These are phyloP conservation scores for Aspergillus haitiensis DNA, from an alignment of 495 filamentous ascomycete species.

Conservation along the genomic window DNA sequence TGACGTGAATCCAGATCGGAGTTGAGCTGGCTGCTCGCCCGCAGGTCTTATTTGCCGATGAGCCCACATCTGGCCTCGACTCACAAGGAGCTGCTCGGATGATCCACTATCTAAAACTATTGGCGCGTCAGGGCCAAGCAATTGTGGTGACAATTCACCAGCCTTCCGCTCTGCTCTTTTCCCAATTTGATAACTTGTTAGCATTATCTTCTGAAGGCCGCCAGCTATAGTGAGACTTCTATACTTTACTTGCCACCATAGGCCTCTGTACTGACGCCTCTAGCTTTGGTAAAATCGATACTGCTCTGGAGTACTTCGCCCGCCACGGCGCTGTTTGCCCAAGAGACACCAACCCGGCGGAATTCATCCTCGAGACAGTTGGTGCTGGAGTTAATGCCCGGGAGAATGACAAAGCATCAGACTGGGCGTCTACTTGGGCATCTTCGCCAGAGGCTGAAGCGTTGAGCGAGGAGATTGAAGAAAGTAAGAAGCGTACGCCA, in stretches of 20 bases:
- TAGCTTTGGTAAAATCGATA: constrained; percentile 41
- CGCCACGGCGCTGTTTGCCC: constrained; percentile 72
- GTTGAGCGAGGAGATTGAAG: background rate
- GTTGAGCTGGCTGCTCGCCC: constrained; percentile 66
- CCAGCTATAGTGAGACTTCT: constrained; percentile 68
- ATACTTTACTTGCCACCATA: background rate
- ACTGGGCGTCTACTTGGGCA: constrained; percentile 8
- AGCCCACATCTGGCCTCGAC: constrained; percentile 72
- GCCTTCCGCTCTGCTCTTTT: constrained; percentile 68
- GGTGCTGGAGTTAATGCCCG: constrained; percentile 5
- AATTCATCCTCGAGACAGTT: constrained; percentile 32
- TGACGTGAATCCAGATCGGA: constrained; percentile 43
- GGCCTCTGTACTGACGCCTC: background rate
- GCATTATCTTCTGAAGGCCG: constrained; percentile 65
- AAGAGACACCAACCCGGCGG: constrained; percentile 70
- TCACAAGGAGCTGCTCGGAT: constrained; percentile 60
- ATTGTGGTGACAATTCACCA: constrained; percentile 76
- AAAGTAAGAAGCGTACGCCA: constrained; percentile 6
- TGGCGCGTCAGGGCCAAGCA: constrained; percentile 64
- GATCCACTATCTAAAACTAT: constrained; percentile 58
- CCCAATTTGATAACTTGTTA: constrained; percentile 68
- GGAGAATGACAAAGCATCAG: constrained; percentile 6
- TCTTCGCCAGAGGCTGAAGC: constrained; percentile 1
- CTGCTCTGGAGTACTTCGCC: constrained; percentile 69
- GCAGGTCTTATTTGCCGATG: constrained; percentile 67